These are phyloP conservation scores for Theileria equi DNA, from an alignment of 169 alveolate genomes.

Conservation along the genomic window DNA sequence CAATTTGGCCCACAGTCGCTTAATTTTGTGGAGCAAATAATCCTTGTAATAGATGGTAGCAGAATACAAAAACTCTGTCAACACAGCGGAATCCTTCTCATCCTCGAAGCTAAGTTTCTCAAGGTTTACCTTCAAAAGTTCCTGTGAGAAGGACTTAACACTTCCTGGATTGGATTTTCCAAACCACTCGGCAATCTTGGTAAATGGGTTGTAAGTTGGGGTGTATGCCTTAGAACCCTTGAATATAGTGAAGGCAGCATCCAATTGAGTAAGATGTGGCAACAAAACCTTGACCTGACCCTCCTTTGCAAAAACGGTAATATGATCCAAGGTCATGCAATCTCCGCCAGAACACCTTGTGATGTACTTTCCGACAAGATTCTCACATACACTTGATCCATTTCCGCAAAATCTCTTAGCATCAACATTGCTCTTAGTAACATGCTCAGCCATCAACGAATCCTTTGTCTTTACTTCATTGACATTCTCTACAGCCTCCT, in stretches of 20 bases:
- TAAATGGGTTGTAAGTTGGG: background rate
- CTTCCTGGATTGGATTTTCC: background rate
- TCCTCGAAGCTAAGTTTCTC: background rate
- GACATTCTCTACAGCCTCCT: no score
- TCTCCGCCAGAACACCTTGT: conserved; percentile 17
- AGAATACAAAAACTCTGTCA: conserved; percentile 6
- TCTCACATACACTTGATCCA: conserved; percentile 1
- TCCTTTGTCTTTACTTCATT: background rate
- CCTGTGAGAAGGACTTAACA: background rate
- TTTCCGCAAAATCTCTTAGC: background rate
- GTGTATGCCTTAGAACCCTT: conserved; percentile 1
- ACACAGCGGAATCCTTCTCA: background rate
- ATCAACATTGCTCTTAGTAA: background rate
- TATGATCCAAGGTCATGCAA: conserved; percentile 37
- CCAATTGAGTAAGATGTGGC: conserved; percentile 34
- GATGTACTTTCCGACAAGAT: background rate
- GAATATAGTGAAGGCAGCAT: conserved; percentile 13
- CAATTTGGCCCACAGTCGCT: background rate
- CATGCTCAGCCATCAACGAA: background rate
- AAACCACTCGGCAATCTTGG: background rate
- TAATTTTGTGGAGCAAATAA: background rate
- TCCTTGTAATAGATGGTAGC: conserved; percentile 4
- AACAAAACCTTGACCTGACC: conserved; percentile 2
- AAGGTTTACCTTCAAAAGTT: background rate
- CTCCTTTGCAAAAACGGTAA: background rate